Conservation (phyloP, 2,329 filamentous ascomycete genomes). For the Cercospora citrullina region DNA sequence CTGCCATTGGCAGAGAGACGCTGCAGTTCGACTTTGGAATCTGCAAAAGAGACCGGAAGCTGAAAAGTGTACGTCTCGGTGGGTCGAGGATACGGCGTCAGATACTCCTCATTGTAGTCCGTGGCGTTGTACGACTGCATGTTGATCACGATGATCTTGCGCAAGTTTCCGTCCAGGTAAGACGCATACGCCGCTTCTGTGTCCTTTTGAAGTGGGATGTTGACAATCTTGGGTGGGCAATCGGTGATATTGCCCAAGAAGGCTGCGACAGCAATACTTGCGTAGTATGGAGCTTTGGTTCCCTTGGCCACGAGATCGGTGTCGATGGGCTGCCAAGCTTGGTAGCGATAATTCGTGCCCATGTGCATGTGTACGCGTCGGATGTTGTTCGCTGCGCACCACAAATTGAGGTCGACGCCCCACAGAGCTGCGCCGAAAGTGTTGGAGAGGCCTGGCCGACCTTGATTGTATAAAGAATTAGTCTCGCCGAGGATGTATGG, state of each 20-base stretch:
- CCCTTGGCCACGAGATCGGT: conserved; percentile 54
- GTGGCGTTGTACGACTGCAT: conserved; percentile 57
- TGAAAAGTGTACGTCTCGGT: conserved; percentile 47
- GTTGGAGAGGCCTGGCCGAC: conserved; percentile 62
- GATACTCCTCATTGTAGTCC: conserved; percentile 44
- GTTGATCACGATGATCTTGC: conserved; percentile 58
- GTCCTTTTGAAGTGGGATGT: conserved; percentile 47
- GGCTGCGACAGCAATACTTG: conserved; percentile 59
- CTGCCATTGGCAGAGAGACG: conserved; percentile 62
- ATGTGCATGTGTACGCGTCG: conserved; percentile 63
- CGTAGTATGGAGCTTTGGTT: conserved; percentile 66
- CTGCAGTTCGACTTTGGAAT: conserved; percentile 44
- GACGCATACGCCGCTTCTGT: conserved; percentile 58
- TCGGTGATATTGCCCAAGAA: conserved; percentile 51
- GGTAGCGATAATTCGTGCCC: conserved; percentile 64
- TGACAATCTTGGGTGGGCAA: conserved; percentile 47
- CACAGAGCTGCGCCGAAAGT: conserved; percentile 66
- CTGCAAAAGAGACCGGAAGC: conserved; percentile 36
- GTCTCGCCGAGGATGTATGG: conserved; percentile 62
- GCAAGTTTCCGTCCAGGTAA: conserved; percentile 50
- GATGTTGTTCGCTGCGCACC: conserved; percentile 57
- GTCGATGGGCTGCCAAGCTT: conserved; percentile 60
- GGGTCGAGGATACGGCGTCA: conserved; percentile 42
- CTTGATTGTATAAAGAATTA: conserved; percentile 64
- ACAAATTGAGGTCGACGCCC: conserved; percentile 63